Evolutionary conservation across 179 eudicot species (phyloP), one percentile per base, ranked within the genome.

Genomic region (Amaranthus tricolor): DNA sequence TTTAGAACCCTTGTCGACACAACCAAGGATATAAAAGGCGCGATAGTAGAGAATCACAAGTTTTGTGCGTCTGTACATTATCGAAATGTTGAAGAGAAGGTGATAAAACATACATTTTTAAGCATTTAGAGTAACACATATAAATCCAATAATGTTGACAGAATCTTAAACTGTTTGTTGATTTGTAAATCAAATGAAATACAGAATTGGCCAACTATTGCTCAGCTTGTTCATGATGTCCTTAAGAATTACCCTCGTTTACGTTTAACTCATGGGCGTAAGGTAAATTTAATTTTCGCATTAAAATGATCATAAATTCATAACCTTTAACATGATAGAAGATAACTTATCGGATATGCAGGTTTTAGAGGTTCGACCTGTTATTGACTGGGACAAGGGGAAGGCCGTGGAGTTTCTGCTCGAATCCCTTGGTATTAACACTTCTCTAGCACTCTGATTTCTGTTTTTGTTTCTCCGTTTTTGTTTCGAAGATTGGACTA

Each of bases 301-400:
- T 1, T 64, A n/a, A 2, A 11, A 6, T n/a, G 40, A 31, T 31
- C 40, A 31, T 31, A 31, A 31, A 31, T 31, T 1, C 40, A 31
- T 31, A 31, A 31, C 19, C 12, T 16, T 9, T 24, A 6, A 15
- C 17, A 54, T 15, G 15, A 54, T 6, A 16, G n/a, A 64, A 31
- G 40, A 31, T 31, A 31, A 31, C 40, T 31, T 31, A 31, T 31
- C 2, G 40, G 40, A 31, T 31, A 31, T 56, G 57, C 75, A 92
- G 97, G 97, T 92, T 88, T 92, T 92, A 87, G 97, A 93, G 83
- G 88, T 93, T 62, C 94, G 98, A 72, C 96, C 98, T 16, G 85
- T 80, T 21, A 88, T 91, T 73, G 86, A 89, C 64, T 91, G 98
- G 98, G 83, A 93, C 44, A 93, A 93, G 77, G 98, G 97, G 40